phyloP scores from a whole-genome alignment of 2,329 filamentous ascomycete species.

The Xylaria multiplex region DNA sequence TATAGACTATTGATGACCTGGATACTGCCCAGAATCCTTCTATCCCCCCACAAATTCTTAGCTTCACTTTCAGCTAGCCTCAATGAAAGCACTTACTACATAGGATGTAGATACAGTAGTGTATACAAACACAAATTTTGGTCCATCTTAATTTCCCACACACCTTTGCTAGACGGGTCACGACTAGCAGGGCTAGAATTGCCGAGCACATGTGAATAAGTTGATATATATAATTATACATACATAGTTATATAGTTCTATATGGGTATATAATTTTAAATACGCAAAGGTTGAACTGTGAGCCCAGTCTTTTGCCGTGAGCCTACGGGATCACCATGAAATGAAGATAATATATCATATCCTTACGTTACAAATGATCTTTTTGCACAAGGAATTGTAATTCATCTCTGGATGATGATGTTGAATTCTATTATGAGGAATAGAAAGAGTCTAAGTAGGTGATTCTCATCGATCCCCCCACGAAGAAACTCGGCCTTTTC shows the following conservation, averaged over 20 bases:
- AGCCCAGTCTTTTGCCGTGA: not conserved
- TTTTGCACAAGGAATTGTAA: not conserved
- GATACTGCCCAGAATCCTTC: not conserved
- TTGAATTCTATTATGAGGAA: not conserved
- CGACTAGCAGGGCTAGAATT: not conserved
- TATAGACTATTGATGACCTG: not conserved
- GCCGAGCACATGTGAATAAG: not conserved
- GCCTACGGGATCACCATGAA: not conserved
- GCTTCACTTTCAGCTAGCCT: not conserved
- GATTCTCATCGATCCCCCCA: not conserved
- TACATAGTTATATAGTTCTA: no score
- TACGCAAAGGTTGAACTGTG: no score
- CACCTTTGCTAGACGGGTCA: not conserved
- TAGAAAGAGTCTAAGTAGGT: not conserved
- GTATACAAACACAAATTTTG: not conserved
- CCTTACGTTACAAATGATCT: not conserved
- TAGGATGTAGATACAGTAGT: no score
- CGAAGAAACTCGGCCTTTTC: not conserved
- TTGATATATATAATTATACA: not conserved
- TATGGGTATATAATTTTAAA: not conserved
- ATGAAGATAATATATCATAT: not conserved
- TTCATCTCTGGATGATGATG: not conserved
- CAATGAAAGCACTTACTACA: not conserved
- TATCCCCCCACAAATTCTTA: not conserved
- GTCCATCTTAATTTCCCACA: not conserved